Evolutionary conservation across 768 basidiomycete species (phyloP), one percentile per base, ranked within the genome.

Genomic region (Phlebiopsis flavidoalba): DNA sequence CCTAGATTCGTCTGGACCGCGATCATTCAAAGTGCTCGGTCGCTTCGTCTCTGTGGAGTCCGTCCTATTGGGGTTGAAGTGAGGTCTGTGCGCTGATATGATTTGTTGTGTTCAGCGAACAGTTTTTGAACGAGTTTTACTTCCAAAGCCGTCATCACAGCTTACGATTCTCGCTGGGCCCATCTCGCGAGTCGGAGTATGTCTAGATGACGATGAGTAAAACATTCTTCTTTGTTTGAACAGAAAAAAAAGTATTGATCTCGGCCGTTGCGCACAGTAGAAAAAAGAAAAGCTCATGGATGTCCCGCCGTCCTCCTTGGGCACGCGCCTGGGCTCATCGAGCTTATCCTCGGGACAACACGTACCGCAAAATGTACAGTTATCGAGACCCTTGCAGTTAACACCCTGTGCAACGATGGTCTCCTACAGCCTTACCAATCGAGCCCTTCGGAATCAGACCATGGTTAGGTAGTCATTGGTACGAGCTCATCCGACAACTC

Each of bases 361-460:
- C 26, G n/a, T n/a, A 19, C 63, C 19, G 47, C 62, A 3, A n/a
- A n/a, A 55, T 68, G 3, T 66, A 64, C 62, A 58, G n/a, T 63
- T n/a, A 46, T 68, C 31, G 67, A 68, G 21, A 46, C 66, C n/a
- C n/a, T n/a, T n/a, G n/a, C 14, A 58, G 57, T n/a, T 14, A 60
- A 63, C 48, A 57, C 62, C 52, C n/a, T n/a, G 58, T 68, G n/a
- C 36, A 43, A 31, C 19, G 67, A 68, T n/a, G 49, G 26, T 59
- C 5, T 37, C 65, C 48, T 21, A 53, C 50, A 14, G 55, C n/a
- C 40, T 63, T 52, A 8, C 60, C 21, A n/a, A n/a, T 31, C 26
- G 6, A 31, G 26, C 26, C n/a, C n/a, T n/a, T 31, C 26, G 26
- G 15, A 53, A 46, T 49, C n/a, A n/a, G 21, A 43, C 58, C 31